Base-by-base conservation (phyloP, 2,329 filamentous ascomycete species). In the Zelopaecilomyces penicillatus region DNA sequence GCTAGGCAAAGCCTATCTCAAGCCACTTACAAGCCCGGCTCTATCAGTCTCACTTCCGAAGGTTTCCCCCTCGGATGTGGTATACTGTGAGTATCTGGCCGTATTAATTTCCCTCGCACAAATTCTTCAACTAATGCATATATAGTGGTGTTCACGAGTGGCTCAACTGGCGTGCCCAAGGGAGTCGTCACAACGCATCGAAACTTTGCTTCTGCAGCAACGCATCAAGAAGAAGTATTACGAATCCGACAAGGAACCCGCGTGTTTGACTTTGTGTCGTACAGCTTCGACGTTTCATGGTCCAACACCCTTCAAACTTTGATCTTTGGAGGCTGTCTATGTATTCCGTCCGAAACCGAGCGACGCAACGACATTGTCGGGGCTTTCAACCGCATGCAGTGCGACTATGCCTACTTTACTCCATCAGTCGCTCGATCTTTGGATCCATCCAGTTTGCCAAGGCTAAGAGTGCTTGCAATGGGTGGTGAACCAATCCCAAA, bases 121-220 rank as follows among this genome's bases (percentile, higher is more conserved):
- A 41, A 30, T 9, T 1, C 19, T n/a, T 27, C 33, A 35, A 19
- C 37, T 41, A 29, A 45, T 7, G 9, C 28, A 11, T 6, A 12
- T 31, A 30, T 29, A 37, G 68, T 74, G 50, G 69, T 74, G 54
- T 76, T 75, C 51, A 75, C 73, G n/a, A 75, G 71, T 11, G 73
- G 73, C 11, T 72, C 67, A 19, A 75, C 72, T 0, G 73, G 73
- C 4, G 59, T 60, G 31, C 73, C 73, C 3, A 76, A 76, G 57
- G 73, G 72, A 32, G 69, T 74, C n/a, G 61, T 73, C 27, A 50
- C 60, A 10, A 49, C 51, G 7, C 54, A 57, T 42, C 45, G 42
- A 3, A 49, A 49, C 26, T 49, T 53, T 28, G 42, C 46, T 31
- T 50, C 45, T 10, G 39, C 51, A 4, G 44, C 48, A 26, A 34